Percentiles rank a stretch among this genome's conserved stretches.
Evolutionary conservation across 257 asterid species (phyloP).

Genomic region (Plantago elongata): DNA sequence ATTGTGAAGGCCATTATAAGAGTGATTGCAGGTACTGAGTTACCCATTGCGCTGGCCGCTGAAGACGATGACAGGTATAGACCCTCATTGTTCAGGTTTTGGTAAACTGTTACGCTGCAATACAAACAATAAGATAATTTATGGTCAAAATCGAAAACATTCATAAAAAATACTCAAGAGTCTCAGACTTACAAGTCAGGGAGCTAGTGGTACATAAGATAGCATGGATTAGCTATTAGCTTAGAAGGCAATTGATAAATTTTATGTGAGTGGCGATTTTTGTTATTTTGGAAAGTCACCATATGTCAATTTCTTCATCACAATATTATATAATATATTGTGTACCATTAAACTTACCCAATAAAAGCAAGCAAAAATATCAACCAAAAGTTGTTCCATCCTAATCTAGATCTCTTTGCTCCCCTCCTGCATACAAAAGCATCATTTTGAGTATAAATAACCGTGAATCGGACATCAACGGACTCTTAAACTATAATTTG

Average conservation of each 20-base stretch:
- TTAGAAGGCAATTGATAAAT: no score
- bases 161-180: no score
- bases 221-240: no score
- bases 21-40: slow-evolving; percentile 42
- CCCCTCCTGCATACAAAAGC: slow-evolving; percentile 1
- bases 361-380: slow-evolving; percentile 12
- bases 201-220: no score
- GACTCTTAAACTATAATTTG: no score
- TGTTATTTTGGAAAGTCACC: background rate
- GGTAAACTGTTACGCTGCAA: slow-evolving; percentile 38
- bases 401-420: background rate
- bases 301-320: no score
- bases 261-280: no score
- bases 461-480: background rate
- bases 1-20: slow-evolving; percentile 30
- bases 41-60: slow-evolving; percentile 36
- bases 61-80: slow-evolving; percentile 33
- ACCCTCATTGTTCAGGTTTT: slow-evolving; percentile 31
- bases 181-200: no score
- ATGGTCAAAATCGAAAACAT: background rate
- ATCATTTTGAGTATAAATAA: background rate
- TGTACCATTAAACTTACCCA: background rate
- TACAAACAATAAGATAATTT: slow-evolving; percentile 1
- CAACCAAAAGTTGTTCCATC: slow-evolving; percentile 12
- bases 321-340: background rate